These are phyloP conservation scores for Aspergillus indologenus DNA, from an alignment of 495 filamentous ascomycete genomes.

Conservation along the genomic window DNA sequence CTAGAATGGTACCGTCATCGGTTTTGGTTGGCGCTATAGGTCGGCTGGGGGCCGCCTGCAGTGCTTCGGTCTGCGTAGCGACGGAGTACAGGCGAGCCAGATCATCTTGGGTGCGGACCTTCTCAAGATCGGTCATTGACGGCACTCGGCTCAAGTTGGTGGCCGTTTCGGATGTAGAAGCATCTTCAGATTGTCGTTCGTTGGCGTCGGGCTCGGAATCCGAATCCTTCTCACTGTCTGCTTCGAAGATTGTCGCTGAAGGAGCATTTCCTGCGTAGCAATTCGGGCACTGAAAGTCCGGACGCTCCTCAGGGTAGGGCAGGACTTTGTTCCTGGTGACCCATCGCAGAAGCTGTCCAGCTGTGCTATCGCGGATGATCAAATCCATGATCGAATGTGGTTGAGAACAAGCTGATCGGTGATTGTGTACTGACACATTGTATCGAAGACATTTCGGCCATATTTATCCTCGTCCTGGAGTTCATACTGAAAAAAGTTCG, in stretches of 20 bases:
- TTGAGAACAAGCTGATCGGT: background rate
- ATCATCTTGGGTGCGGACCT: slow-evolving; percentile 1
- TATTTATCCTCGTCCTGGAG: background rate
- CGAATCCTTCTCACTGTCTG: background rate
- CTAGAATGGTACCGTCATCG: slow-evolving; percentile 15
- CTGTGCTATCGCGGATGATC: background rate
- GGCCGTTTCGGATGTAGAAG: background rate
- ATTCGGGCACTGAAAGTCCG: background rate
- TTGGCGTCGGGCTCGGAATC: background rate
- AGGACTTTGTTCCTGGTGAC: background rate
- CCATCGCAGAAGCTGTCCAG: slow-evolving; percentile 2
- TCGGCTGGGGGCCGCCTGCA: background rate
- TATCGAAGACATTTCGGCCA: background rate
- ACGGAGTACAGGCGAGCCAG: background rate
- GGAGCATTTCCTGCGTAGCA: background rate
- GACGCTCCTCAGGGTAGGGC: background rate
- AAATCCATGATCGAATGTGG: background rate
- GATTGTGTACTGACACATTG: background rate
- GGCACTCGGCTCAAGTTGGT: slow-evolving; percentile 2
- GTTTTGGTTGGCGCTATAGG: slow-evolving; percentile 6
- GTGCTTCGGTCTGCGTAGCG: slow-evolving; percentile 6
- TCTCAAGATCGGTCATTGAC: slow-evolving; percentile 1
- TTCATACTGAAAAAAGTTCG: too few species aligned
- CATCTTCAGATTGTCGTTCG: background rate
- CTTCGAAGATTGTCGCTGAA: background rate